These are phyloP conservation scores for Scheffersomyces ergatensis DNA, from an alignment of 805 yeast genomes.

Conservation along the genomic window DNA sequence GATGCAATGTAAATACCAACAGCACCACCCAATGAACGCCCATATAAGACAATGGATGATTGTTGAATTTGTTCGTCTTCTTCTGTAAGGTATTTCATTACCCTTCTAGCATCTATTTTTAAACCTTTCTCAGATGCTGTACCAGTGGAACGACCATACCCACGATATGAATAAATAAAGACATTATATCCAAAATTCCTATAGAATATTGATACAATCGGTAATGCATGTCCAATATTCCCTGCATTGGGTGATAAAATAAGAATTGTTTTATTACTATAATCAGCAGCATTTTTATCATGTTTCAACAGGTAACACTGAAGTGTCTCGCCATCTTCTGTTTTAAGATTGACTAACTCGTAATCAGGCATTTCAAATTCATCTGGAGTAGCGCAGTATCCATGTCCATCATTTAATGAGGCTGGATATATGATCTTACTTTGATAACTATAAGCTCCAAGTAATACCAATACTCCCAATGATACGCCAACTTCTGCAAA, in stretches of 20 bases:
- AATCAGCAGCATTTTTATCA: constrained; percentile 31
- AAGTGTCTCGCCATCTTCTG: constrained; percentile 67
- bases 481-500: constrained; percentile 42
- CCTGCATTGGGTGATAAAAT: constrained; percentile 93
- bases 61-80: constrained; percentile 51
- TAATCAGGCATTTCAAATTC: constrained; percentile 56
- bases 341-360: constrained; percentile 56
- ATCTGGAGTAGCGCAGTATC: constrained; percentile 75
- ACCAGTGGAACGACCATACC: constrained; percentile 85
- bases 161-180: constrained; percentile 83
- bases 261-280: constrained; percentile 65
- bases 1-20: constrained; percentile 82
- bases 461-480: constrained; percentile 42
- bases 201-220: constrained; percentile 71
- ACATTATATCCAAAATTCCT: constrained; percentile 68
- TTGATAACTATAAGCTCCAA: constrained; percentile 63
- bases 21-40: constrained; percentile 94
- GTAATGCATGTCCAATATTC: constrained; percentile 87
- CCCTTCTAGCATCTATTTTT: constrained; percentile 77
- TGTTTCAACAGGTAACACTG: constrained; percentile 64
- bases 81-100: constrained; percentile 52
- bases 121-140: constrained; percentile 73
- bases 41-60: constrained; percentile 67
- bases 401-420: constrained; percentile 69
- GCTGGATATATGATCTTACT: constrained; percentile 79